A percentile compares a stretch with the other conserved stretches of the same genome.
Conservation (phyloP, 164 flowering plant species). For the Warburgia ugandensis region DNA sequence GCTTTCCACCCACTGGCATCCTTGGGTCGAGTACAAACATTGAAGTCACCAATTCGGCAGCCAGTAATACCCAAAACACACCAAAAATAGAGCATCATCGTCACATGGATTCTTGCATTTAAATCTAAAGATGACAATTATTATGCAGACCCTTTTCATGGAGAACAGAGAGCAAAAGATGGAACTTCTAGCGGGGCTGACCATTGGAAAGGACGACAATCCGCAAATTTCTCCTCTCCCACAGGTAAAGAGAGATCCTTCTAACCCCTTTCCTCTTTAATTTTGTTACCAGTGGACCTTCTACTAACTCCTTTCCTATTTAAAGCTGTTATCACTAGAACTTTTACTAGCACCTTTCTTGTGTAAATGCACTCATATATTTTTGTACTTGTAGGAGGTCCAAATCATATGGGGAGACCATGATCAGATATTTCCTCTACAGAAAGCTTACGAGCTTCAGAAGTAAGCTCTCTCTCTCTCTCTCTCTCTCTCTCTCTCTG, state of each 20-base stretch:
- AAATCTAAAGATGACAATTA: not conserved
- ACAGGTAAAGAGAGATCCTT: slow-evolving; percentile 37
- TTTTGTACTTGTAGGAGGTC: slow-evolving; percentile 38
- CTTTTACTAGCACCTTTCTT: not conserved
- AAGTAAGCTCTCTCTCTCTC: slow-evolving; percentile 23
- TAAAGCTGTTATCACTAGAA: not conserved
- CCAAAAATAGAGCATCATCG: not conserved
- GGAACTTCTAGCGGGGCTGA: slow-evolving; percentile 49
- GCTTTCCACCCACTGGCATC: not conserved
- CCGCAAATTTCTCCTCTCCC: slow-evolving; percentile 40
- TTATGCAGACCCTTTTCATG: slow-evolving; percentile 39
- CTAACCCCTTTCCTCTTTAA: not conserved
- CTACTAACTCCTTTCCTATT: not conserved
- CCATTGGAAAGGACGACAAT: slow-evolving; percentile 37
- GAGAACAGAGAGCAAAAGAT: slow-evolving; percentile 53
- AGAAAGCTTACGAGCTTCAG: slow-evolving; percentile 50
- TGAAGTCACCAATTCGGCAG: no score
- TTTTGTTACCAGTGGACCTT: not conserved
- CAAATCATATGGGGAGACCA: slow-evolving; percentile 73
- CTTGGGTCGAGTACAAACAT: no score
- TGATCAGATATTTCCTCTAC: slow-evolving; percentile 55
- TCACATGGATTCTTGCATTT: not conserved
- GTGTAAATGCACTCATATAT: not conserved
- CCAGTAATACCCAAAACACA: no score
- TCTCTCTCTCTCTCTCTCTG: not conserved